Conservation (phyloP, 768 basidiomycete species). For the Mycena sanguinolenta region DNA sequence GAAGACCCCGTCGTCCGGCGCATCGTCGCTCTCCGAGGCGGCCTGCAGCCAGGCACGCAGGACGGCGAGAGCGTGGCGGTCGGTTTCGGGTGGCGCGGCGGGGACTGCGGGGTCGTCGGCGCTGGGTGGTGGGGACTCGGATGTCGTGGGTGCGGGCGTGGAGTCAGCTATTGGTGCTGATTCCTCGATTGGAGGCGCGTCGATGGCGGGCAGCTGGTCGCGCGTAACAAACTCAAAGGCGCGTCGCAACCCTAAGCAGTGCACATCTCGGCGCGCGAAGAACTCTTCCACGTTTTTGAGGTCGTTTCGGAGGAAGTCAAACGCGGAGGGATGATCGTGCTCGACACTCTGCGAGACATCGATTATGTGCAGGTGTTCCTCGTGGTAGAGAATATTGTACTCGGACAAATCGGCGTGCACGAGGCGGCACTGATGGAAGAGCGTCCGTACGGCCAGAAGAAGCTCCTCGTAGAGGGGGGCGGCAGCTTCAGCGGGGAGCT, state of each 20-base stretch:
- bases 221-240: slow-evolving; percentile 92
- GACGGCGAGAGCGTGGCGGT: slow-evolving; percentile 33
- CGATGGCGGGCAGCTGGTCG: slow-evolving; percentile 58
- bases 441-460: slow-evolving; percentile 80
- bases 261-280: slow-evolving; percentile 82
- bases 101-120: slow-evolving; percentile 38
- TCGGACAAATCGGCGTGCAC: slow-evolving; percentile 99
- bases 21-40: slow-evolving; percentile 29
- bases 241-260: slow-evolving; percentile 80
- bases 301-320: slow-evolving; percentile 95
- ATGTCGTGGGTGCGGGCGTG: neutral
- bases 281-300: slow-evolving; percentile 95
- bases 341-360: slow-evolving; percentile 99
- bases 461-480: slow-evolving; percentile 82
- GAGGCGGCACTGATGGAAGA: slow-evolving; percentile 92
- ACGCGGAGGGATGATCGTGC: slow-evolving; percentile 96
- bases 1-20: slow-evolving; percentile 71
- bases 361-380: slow-evolving; percentile 89
- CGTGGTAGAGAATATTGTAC: slow-evolving; percentile 95
- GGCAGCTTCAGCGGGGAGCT: slow-evolving; percentile 60
- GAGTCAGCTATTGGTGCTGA: neutral
- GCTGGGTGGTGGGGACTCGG: slow-evolving; percentile 28
- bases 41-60: slow-evolving; percentile 33
- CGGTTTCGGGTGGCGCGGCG: neutral
- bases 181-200: slow-evolving; percentile 32